phyloP scores from a whole-genome alignment of 139 green algal species.

The Picochlorum sp. region DNA sequence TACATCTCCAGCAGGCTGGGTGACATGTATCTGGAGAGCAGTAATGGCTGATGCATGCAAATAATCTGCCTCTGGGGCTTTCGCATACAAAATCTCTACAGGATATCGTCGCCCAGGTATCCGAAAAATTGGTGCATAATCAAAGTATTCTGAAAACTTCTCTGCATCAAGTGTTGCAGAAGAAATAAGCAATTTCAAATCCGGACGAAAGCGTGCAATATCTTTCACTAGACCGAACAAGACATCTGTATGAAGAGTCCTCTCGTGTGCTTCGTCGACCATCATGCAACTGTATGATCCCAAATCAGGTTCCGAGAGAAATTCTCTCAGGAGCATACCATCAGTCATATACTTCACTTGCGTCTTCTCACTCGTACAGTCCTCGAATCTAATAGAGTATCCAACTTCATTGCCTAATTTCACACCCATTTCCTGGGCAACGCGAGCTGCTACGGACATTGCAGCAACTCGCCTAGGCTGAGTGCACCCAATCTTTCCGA shows the following conservation, averaged over 20 bases:
- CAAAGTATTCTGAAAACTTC: constrained; percentile 94
- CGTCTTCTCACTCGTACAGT: constrained; percentile 94
- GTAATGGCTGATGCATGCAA: constrained; percentile 80
- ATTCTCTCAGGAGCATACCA: constrained; percentile 97
- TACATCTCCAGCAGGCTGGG: constrained; percentile 78
- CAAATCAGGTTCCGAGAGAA: constrained; percentile 92
- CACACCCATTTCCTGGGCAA: constrained; percentile 83
- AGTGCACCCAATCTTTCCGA: constrained; percentile 80
- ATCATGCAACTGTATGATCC: constrained; percentile 88
- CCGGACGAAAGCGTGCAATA: constrained; percentile 69
- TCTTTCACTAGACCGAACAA: constrained; percentile 94
- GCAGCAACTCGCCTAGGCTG: constrained; percentile 88
- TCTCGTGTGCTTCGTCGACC: constrained; percentile 95
- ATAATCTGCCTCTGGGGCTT: constrained; percentile 90
- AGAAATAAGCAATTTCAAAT: constrained; percentile 96
- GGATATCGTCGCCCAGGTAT: constrained; percentile 84
- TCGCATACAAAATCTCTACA: constrained; percentile 97
- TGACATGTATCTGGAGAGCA: constrained; percentile 83
- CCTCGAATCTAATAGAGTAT: constrained; percentile 98
- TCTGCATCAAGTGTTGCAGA: constrained; percentile 83
- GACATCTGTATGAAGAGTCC: constrained; percentile 93
- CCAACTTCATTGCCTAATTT: constrained; percentile 92
- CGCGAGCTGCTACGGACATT: constrained; percentile 91
- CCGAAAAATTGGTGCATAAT: constrained; percentile 90
- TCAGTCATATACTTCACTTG: constrained; percentile 99